Percentiles rank a stretch among this genome's conserved stretches.
These are phyloP conservation scores for Lachnellula hyalina DNA, from an alignment of 2,329 filamentous ascomycete genomes.

Conservation along the genomic window DNA sequence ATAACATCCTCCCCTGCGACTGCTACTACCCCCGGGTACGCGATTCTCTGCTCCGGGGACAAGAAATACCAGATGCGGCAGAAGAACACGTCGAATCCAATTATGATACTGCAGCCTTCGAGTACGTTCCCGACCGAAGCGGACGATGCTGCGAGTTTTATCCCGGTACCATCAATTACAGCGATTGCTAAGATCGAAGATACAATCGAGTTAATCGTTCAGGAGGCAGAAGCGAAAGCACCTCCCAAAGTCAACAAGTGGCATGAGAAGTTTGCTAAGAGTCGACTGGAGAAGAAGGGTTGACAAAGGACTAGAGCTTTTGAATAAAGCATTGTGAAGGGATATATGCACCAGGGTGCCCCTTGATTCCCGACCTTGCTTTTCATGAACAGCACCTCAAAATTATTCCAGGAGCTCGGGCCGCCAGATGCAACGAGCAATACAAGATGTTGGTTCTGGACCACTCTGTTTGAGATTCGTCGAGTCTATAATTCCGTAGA, in stretches of 20 bases:
- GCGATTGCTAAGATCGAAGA: constrained; percentile 54
- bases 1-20: constrained; percentile 35
- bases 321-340: too few species aligned
- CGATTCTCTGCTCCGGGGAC: constrained; percentile 46
- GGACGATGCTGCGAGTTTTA: constrained; percentile 21
- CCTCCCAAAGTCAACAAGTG: constrained; percentile 42
- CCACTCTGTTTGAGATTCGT: not conserved
- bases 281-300: constrained; percentile 20
- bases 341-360: not conserved
- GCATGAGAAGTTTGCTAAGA: constrained; percentile 52
- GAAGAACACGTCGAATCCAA: constrained; percentile 63
- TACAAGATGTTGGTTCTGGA: not conserved
- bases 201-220: constrained; percentile 53
- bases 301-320: not conserved
- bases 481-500: not conserved
- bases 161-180: constrained; percentile 37
- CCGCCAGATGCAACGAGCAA: not conserved
- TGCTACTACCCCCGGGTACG: constrained; percentile 36
- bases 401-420: not conserved
- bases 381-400: not conserved
- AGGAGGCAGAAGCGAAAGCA: constrained; percentile 30
- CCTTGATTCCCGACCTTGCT: not conserved
- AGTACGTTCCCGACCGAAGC: constrained; percentile 15
- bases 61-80: constrained; percentile 56
- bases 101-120: constrained; percentile 48